Evolutionary conservation across 306 rosid genomes (phyloP).

Genomic region (Macrotyloma uniflorum): DNA sequence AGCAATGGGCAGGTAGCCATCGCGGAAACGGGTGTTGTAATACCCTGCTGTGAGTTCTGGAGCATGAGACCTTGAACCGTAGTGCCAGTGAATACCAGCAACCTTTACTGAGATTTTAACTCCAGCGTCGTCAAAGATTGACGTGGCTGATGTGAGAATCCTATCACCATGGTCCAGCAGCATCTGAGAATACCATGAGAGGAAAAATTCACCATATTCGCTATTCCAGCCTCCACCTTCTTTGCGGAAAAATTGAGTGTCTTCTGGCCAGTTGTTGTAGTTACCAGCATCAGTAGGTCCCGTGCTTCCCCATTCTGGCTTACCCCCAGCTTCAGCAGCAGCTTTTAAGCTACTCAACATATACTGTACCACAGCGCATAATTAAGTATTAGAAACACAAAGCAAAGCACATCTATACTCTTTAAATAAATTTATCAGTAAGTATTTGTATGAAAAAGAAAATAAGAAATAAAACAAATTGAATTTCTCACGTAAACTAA

Average conservation of each 20-base stretch:
- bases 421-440: background rate
- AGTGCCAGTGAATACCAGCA: constrained; percentile 99
- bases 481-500: too few species aligned
- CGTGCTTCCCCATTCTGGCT: constrained; percentile 88
- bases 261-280: constrained; percentile 98
- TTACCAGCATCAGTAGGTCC: constrained; percentile 98
- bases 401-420: background rate
- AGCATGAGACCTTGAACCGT: constrained; percentile 93
- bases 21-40: constrained; percentile 79
- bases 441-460: background rate
- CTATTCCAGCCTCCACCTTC: constrained; percentile 91
- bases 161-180: constrained; percentile 89
- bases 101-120: constrained; percentile 88
- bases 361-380: constrained; percentile 56
- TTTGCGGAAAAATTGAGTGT: constrained; percentile 74
- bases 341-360: constrained; percentile 83
- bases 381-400: background rate
- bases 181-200: constrained; percentile 90
- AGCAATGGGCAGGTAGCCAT: constrained; percentile 91
- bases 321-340: constrained; percentile 73
- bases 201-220: constrained; percentile 81
- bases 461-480: background rate
- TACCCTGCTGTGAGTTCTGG: constrained; percentile 99
- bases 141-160: constrained; percentile 70
- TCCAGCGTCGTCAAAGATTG: constrained; percentile 56